Conservation (phyloP, 345 rosid species). For the Physaria fendleri region DNA sequence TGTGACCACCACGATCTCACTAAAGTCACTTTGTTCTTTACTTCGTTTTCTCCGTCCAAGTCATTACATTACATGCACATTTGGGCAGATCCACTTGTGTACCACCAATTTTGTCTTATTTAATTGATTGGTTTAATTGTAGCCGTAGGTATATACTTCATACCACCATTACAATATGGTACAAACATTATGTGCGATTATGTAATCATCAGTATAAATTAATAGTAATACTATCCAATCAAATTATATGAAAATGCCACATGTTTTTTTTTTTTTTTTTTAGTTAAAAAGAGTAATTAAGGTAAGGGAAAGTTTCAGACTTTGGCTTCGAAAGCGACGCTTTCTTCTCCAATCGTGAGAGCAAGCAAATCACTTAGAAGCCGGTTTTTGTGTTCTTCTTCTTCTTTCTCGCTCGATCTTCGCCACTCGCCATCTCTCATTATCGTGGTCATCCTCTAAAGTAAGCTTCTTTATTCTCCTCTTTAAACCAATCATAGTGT, state of each 20-base stretch:
- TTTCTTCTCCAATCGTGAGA: conserved; percentile 3
- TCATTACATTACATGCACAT: too few relatives aligned
- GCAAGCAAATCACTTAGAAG: not conserved
- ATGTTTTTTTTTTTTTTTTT: not conserved
- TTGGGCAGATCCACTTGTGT: too few relatives aligned
- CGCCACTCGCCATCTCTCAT: conserved; percentile 5
- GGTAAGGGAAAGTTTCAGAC: conserved; percentile 5
- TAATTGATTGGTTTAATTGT: too few relatives aligned
- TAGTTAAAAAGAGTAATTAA: not conserved
- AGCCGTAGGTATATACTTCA: too few relatives aligned
- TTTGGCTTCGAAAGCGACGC: not conserved
- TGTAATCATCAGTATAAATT: too few relatives aligned
- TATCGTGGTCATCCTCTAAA: not conserved
- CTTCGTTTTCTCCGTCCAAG: conserved; percentile 12
- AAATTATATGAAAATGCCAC: not conserved
- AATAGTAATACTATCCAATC: too few relatives aligned
- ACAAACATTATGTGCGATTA: too few relatives aligned
- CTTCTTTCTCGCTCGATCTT: not conserved
- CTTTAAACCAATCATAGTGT: not conserved
- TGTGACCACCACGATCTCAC: too few relatives aligned
- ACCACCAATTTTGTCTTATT: too few relatives aligned
- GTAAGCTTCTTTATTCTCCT: conserved; percentile 11
- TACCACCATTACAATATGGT: too few relatives aligned
- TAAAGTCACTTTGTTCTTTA: too few relatives aligned
- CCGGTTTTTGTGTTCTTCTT: not conserved